Evolutionary conservation across 345 rosid species (phyloP).

Genomic region (Syzygium aromaticum): DNA sequence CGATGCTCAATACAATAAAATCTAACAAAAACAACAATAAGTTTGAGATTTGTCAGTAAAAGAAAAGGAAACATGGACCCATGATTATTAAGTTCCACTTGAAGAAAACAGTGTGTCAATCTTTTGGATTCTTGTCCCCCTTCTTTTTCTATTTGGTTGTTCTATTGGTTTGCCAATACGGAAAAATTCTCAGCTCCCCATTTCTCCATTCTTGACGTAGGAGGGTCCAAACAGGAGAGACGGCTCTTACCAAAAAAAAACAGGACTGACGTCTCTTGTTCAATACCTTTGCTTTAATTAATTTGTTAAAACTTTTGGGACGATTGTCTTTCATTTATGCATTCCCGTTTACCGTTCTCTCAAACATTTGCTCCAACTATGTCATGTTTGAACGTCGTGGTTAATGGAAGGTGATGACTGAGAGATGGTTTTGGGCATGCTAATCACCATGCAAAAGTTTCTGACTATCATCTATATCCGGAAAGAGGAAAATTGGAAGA

Average conservation of each 20-base stretch:
- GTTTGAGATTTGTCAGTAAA: background rate
- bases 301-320: background rate
- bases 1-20: background rate
- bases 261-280: too few relatives aligned
- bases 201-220: background rate
- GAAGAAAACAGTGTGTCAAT: background rate
- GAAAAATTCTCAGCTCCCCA: background rate
- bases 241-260: too few relatives aligned
- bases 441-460: background rate
- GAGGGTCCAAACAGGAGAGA: background rate
- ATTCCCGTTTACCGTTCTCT: background rate
- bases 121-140: background rate
- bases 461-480: background rate
- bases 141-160: background rate
- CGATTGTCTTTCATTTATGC: background rate
- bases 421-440: background rate
- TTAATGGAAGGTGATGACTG: background rate
- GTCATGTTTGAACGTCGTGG: background rate
- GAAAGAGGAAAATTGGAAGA: background rate
- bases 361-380: background rate
- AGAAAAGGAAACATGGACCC: background rate
- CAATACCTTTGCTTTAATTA: background rate
- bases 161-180: background rate
- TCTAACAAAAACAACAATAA: background rate
- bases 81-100: background rate